Evolutionary conservation across 495 filamentous ascomycete genomes (phyloP).

Genomic region (Xeromyces bisporus): DNA sequence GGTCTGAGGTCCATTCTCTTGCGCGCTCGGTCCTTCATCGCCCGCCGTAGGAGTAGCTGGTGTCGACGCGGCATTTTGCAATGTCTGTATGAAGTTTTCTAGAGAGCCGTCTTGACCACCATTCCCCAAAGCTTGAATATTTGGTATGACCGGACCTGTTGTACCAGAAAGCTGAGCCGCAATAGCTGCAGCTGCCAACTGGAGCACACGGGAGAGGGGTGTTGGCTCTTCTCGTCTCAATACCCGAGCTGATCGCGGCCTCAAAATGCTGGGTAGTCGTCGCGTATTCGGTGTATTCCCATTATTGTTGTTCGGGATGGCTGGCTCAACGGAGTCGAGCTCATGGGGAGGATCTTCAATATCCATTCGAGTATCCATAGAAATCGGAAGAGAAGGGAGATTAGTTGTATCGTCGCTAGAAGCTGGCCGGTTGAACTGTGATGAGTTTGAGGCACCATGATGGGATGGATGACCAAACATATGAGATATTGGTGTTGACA

Average conservation of each 20-base stretch:
- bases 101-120: slow-evolving; percentile 39
- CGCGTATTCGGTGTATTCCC: slow-evolving; percentile 15
- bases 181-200: slow-evolving; percentile 41
- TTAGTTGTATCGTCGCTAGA: slow-evolving; percentile 10
- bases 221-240: slow-evolving; percentile 40
- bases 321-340: slow-evolving; percentile 27
- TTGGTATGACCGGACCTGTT: slow-evolving; percentile 34
- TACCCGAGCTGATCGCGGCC: slow-evolving; percentile 31
- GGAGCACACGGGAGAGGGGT: slow-evolving; percentile 38
- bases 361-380: slow-evolving; percentile 29
- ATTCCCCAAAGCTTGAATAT: slow-evolving; percentile 40
- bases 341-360: slow-evolving; percentile 24
- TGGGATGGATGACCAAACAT: slow-evolving; percentile 25
- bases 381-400: slow-evolving; percentile 16
- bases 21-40: slow-evolving; percentile 13
- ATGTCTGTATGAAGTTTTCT: slow-evolving; percentile 38
- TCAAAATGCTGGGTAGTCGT: slow-evolving; percentile 25
- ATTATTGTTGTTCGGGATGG: slow-evolving; percentile 9
- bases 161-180: slow-evolving; percentile 42
- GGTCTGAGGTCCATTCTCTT: slow-evolving; percentile 18
- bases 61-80: slow-evolving; percentile 34
- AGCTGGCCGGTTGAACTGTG: slow-evolving; percentile 8
- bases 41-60: slow-evolving; percentile 22
- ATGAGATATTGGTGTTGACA: slow-evolving; percentile 28
- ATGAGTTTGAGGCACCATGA: slow-evolving; percentile 6